phyloP scores from a whole-genome alignment of 495 filamentous ascomycete species.

The Pseudoneurospora amorphoporcata region DNA sequence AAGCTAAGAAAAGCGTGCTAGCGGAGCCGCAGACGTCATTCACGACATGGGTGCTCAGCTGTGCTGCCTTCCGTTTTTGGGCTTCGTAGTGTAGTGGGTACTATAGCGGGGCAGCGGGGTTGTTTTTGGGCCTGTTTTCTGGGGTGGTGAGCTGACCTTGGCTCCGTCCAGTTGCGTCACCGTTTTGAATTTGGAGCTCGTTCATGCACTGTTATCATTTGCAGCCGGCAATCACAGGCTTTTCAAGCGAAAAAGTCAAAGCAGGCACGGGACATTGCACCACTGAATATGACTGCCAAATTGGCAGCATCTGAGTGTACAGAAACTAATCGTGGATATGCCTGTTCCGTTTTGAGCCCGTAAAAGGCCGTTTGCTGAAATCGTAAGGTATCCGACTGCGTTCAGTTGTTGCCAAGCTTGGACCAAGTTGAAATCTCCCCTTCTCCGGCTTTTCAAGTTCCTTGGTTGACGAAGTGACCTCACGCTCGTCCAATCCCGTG shows the following conservation, averaged over 20 bases:
- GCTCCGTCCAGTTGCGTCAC: neutral
- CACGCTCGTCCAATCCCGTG: neutral
- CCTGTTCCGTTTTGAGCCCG: neutral
- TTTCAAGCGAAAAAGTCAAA: neutral
- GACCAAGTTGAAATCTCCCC: neutral
- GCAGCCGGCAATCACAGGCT: neutral
- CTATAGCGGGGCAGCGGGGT: neutral
- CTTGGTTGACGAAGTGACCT: neutral
- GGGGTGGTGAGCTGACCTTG: neutral
- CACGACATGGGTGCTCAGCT: slow-evolving; percentile 8
- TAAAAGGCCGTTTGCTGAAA: neutral
- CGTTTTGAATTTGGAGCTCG: neutral
- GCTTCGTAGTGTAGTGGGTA: neutral
- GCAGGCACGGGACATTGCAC: neutral
- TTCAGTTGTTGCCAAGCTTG: neutral
- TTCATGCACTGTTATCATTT: neutral
- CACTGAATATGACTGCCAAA: neutral
- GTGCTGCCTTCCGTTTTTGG: neutral
- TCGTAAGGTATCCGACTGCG: neutral
- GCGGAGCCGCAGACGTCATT: slow-evolving; percentile 24
- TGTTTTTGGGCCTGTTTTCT: neutral
- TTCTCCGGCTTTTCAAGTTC: neutral
- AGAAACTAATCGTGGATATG: neutral
- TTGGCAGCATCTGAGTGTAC: neutral
- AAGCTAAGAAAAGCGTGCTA: neutral